Evolutionary conservation across 75 land plant species (phyloP).

Genomic region (Pinus albicaulis): DNA sequence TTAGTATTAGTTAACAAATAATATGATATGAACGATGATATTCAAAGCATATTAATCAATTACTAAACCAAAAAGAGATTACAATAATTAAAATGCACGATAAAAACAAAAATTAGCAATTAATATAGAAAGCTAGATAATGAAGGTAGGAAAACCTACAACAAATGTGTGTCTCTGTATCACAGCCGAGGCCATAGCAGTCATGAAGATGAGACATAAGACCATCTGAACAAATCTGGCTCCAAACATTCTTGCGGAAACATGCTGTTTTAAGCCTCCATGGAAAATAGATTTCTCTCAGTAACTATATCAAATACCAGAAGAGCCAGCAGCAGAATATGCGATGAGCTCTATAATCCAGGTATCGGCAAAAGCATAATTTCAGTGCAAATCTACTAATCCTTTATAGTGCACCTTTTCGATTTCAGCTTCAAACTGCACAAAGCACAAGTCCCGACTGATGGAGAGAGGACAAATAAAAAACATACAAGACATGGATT

Average conservation of each 20-base stretch:
- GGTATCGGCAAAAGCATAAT: no score
- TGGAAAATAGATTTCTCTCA: no score
- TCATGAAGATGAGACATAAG: background rate
- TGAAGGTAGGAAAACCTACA: background rate
- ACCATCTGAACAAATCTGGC: background rate
- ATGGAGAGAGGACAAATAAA: background rate
- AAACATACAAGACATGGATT: background rate
- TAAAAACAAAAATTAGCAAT: no score
- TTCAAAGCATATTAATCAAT: background rate
- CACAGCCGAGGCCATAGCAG: background rate
- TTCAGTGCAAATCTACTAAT: no score
- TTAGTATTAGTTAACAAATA: background rate
- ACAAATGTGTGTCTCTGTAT: slow-evolving; percentile 2
- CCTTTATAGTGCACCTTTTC: no score
- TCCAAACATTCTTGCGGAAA: background rate
- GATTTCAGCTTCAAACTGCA: no score
- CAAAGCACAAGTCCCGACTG: background rate
- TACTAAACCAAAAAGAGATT: background rate
- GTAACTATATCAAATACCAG: no score
- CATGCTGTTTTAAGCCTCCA: background rate
- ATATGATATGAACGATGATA: background rate
- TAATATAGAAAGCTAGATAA: background rate
- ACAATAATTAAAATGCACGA: background rate
- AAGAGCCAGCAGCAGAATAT: no score
- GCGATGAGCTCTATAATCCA: no score